Percentiles rank a stretch among this genome's conserved stretches.
These are phyloP conservation scores for Pichia sp. DNA, from an alignment of 1,139 yeast genomes.

Conservation along the genomic window DNA sequence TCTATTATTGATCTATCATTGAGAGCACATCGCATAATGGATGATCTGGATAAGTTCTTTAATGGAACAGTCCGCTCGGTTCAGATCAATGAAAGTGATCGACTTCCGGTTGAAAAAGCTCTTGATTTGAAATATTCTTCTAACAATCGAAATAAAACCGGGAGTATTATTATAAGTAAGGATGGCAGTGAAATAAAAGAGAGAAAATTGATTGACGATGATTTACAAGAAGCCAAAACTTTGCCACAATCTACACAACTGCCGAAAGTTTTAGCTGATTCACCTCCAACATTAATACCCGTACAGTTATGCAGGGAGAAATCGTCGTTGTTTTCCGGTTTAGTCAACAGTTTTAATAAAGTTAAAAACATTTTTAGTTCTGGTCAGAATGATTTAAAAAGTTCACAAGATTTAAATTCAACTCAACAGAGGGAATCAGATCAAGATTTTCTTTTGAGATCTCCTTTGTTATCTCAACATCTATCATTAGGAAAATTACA, in stretches of 20 bases:
- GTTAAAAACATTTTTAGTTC: neutral
- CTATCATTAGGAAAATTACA: too few species aligned
- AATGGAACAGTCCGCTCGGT: conserved; percentile 16
- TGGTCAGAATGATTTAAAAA: too few species aligned
- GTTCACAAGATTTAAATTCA: too few species aligned
- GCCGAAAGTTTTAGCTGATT: too few species aligned
- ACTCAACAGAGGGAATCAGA: too few species aligned
- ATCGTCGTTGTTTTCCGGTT: neutral
- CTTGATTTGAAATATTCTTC: neutral
- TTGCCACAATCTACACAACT: conserved; percentile 2
- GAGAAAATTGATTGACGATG: too few species aligned
- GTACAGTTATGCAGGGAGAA: neutral
- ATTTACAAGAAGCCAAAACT: neutral
- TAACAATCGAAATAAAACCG: too few species aligned
- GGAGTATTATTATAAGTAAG: too few species aligned
- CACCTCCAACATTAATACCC: neutral
- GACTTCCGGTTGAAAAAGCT: conserved; percentile 13
- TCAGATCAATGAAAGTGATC: conserved; percentile 11
- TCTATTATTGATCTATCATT: too few species aligned
- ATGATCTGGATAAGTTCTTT: conserved; percentile 13
- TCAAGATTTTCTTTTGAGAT: too few species aligned
- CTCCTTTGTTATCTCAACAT: too few species aligned
- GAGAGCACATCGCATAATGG: neutral
- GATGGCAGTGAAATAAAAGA: too few species aligned
- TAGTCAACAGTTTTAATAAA: conserved; percentile 1